Evolutionary conservation across 148 eudicot genomes (phyloP).

Genomic region (Camellia sinensis): DNA sequence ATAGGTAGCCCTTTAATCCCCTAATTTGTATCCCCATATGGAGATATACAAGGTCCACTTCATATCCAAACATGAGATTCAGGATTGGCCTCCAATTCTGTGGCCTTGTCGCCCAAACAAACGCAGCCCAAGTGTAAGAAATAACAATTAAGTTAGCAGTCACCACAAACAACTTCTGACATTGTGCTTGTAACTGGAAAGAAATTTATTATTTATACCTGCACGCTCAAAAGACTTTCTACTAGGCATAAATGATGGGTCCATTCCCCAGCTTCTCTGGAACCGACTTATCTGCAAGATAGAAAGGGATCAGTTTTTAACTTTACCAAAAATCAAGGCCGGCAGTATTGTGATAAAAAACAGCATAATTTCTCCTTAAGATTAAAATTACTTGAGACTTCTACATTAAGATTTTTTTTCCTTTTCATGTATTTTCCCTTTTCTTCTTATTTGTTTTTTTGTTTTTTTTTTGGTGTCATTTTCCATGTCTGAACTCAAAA

Average conservation of each 20-base stretch:
- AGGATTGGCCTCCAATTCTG: too few relatives aligned
- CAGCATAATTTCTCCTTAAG: neutral
- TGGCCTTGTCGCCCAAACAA: too few relatives aligned
- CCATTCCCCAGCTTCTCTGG: conserved; percentile 98
- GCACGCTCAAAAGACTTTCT: conserved; percentile 94
- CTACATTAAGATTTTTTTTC: neutral
- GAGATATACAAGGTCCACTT: too few relatives aligned
- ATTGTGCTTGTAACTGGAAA: neutral
- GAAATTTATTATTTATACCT: conserved; percentile 36
- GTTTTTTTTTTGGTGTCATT: neutral
- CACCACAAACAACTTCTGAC: neutral
- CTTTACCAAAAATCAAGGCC: neutral
- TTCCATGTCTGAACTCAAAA: neutral
- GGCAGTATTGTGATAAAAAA: neutral
- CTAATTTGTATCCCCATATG: too few relatives aligned
- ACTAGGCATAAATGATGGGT: conserved; percentile 86
- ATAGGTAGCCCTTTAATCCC: too few relatives aligned
- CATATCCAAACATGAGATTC: too few relatives aligned
- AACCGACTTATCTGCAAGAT: conserved; percentile 62
- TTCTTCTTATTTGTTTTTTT: neutral
- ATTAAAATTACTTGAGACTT: neutral
- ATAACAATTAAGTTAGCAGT: neutral
- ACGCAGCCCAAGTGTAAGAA: too few relatives aligned
- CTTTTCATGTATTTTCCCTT: neutral
- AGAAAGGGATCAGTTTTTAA: conserved; percentile 5